Base-by-base conservation (phyloP, 2,329 filamentous ascomycete genomes). In the Nigrograna mackinnonii region DNA sequence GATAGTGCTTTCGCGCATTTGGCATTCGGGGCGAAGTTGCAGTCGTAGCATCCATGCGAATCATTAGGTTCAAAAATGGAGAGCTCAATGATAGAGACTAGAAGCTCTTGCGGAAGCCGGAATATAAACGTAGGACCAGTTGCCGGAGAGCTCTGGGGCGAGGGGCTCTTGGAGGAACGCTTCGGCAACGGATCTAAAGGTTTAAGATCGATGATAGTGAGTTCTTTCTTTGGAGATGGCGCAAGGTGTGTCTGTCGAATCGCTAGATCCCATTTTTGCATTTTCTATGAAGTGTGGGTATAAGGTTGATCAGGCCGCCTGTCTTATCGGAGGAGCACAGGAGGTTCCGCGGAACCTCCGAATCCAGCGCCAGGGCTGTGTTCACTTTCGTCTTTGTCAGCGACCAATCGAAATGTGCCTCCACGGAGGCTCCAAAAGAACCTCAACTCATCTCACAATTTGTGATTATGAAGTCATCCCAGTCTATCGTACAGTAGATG, bases 381-480 rank as follows among this genome's bases (percentile, higher is more conserved):
- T 17, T 33, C 31, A 33, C 9, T 17, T 33, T 17, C 31, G 9
- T 11, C 37, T 47, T 47, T 44, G 44, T 47, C 41, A 47, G 44
- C 44, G 41, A 35, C 41, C 41, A 38, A 30, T 44, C 21, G 6
- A 4, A 33, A 43, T 24, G 34, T 36, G 43, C 39, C 26, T 46
- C 43, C 43, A 20, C 39, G 43, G 43, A 47, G 32, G 35, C 35
- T 42, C 21, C 17, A 35, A 28, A 36, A 31, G 22, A 43, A 43
- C 19, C 6, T 37, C 31, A 4, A 16, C 24, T 36, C 21, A 22
- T 32, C 30, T 22, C 39, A 22, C 21, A 35, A 32, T 19, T 30
- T 39, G 21, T 36, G 34, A 35, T 28, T 11, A 5, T 35, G 30
- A 11, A 31, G 21, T 31, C 35, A 36, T 19, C 37, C 16, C 42